phyloP scores from a whole-genome alignment of 1,139 yeast species.

The Lodderomyces margitis region DNA sequence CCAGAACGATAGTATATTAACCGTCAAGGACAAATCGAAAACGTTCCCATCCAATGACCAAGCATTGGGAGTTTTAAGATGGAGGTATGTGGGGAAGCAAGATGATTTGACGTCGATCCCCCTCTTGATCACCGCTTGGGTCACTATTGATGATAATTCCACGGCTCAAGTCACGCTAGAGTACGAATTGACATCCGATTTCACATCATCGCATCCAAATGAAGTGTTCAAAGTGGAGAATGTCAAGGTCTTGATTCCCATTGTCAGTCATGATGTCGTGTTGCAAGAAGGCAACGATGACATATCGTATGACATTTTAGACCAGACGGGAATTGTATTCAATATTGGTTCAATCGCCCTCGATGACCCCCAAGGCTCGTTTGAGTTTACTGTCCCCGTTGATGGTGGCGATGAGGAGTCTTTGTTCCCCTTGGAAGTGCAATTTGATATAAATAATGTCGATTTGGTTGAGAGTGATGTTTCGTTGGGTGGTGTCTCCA shows the following conservation, averaged over 20 bases:
- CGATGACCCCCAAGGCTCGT: constrained; percentile 64
- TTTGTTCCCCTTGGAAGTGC: constrained; percentile 82
- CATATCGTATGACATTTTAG: constrained; percentile 48
- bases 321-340: constrained; percentile 61
- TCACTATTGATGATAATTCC: constrained; percentile 55
- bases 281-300: constrained; percentile 49
- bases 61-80: constrained; percentile 85
- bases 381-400: constrained; percentile 69
- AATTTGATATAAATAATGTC: constrained; percentile 40
- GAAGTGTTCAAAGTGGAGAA: constrained; percentile 46
- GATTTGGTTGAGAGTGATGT: constrained; percentile 38
- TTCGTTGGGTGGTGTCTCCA: constrained; percentile 42
- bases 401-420: constrained; percentile 83
- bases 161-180: constrained; percentile 81
- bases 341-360: constrained; percentile 47
- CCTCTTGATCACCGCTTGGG: constrained; percentile 82
- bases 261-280: constrained; percentile 54
- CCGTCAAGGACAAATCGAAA: constrained; percentile 72
- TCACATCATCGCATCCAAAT: constrained; percentile 32
- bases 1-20: constrained; percentile 54
- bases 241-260: constrained; percentile 66
- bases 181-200: constrained; percentile 61
- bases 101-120: constrained; percentile 67
- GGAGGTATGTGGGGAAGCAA: constrained; percentile 69
- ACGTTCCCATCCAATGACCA: constrained; percentile 91